A percentile compares a stretch with the other conserved stretches of the same genome.
Evolutionary conservation across 2,329 filamentous ascomycete species (phyloP).

Genomic region (Ascocoryne sarcoides): DNA sequence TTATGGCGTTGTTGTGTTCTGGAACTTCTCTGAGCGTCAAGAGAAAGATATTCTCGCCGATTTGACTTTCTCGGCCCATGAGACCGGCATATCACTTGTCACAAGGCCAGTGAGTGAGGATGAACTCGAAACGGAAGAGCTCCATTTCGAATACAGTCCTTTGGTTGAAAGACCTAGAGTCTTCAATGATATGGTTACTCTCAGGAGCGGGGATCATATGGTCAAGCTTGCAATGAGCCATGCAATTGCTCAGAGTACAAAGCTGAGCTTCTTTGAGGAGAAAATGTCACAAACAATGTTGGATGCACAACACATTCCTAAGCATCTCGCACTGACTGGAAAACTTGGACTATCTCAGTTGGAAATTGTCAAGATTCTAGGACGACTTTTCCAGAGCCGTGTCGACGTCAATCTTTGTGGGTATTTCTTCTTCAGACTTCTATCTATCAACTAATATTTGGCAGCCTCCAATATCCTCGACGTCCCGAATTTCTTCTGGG

Average conservation of each 20-base stretch:
- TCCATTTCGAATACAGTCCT: conserved; percentile 94
- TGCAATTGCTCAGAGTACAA: conserved; percentile 94
- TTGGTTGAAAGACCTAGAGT: conserved; percentile 80
- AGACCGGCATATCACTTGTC: conserved; percentile 58
- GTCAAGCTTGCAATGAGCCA: conserved; percentile 97
- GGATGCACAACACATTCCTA: conserved; percentile 85
- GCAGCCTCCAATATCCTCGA: conserved; percentile 90
- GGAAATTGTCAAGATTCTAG: conserved; percentile 88
- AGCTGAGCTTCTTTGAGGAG: conserved; percentile 92
- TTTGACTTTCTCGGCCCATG: conserved; percentile 74
- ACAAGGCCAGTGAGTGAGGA: conserved; percentile 74
- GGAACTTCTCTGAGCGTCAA: conserved; percentile 95
- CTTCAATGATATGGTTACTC: conserved; percentile 98
- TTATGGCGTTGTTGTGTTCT: conserved; percentile 96
- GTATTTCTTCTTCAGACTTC: conserved; percentile 29
- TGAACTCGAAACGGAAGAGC: conserved; percentile 95
- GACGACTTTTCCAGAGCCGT: conserved; percentile 81
- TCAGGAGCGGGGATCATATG: conserved; percentile 94
- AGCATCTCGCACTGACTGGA: conserved; percentile 79
- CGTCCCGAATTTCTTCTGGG: conserved; percentile 97
- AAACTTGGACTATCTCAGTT: conserved; percentile 83
- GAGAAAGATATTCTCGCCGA: conserved; percentile 96
- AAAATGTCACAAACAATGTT: conserved; percentile 91
- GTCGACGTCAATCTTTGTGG: conserved; percentile 97
- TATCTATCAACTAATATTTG: conserved; percentile 12